Evolutionary conservation across 768 basidiomycete species (phyloP), one percentile per base, ranked within the genome.

Genomic region (Strobilomyces confusus): DNA sequence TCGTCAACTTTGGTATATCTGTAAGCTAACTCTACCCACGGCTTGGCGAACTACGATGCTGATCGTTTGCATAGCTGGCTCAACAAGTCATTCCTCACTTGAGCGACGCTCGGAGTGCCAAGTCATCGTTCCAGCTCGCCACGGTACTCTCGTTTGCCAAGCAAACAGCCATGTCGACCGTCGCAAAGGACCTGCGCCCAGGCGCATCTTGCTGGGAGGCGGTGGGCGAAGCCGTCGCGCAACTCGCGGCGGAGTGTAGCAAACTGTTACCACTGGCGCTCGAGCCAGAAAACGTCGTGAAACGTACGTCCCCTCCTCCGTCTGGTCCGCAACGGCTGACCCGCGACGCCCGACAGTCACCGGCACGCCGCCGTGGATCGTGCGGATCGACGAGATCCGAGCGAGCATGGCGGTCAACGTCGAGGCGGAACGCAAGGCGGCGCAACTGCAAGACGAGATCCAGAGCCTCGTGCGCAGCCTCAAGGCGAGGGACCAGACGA

Each of bases 1-100:
- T 93, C 11, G 86, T 93, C 58, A 92, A 95, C 70, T 91, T 95
- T 66, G 92, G 92, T 65, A 89, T 97, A 51, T 88, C 89, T 49
- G 92, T 92, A 55, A 49, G 84, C 67, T 9, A 14, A 30, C 44
- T 48, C 6, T 26, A 25, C 9, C 13, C 25, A 14, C 15, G 25
- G 29, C 19, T 37, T 3, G 20, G 23, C 26, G 13, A 33, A 19
- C 20, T 9, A 8, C 7, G 15, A 34, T 5, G 23, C 30, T 55
- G 32, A 63, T 32, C 20, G 48, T n/a, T 17, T 30, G 37, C 53
- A 0, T 48, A 95, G 92, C 81, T 98, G 44, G 94, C 95, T 0
- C 92, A 95, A 77, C 79, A 84, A 65, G 87, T 92, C 32, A 88
- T 89, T 74, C 86, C 85, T 0, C 89, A 98, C 66, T 73, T 93